Conservation (phyloP, 1,139 yeast species). For the Debaryomyces sp. region DNA sequence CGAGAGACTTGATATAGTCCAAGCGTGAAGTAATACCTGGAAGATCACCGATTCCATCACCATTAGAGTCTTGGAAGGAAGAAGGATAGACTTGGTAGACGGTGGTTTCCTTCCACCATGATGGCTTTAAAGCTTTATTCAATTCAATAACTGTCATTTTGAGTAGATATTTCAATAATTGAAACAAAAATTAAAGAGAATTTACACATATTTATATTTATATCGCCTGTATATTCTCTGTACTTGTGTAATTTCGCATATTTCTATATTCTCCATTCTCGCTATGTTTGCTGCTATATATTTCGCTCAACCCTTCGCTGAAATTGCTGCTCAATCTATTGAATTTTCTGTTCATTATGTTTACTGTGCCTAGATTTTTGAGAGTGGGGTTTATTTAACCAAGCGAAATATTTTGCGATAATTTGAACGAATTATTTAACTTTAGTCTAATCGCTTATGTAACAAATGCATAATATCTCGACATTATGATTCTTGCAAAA, state of each 20-base stretch:
- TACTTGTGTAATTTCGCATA: background rate
- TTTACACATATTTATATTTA: background rate
- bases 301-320: background rate
- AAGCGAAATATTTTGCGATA: background rate
- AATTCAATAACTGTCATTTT: background rate
- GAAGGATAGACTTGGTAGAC: conserved; percentile 64
- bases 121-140: background rate
- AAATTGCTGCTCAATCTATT: background rate
- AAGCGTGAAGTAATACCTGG: conserved; percentile 54
- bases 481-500: no score
- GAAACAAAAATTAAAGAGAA: background rate
- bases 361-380: background rate
- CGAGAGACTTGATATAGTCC: conserved; percentile 54
- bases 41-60: conserved; percentile 60
- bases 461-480: no score
- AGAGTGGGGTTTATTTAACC: background rate
- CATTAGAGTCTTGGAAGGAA: conserved; percentile 57
- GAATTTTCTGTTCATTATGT: background rate
- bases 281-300: background rate
- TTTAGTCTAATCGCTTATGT: no score
- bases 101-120: conserved; percentile 61
- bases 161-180: background rate
- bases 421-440: no score
- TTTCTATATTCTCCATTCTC: background rate
- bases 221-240: background rate